A percentile compares a stretch with the other conserved stretches of the same genome.
These are phyloP conservation scores for Fusarium sp. DNA, from an alignment of 2,329 filamentous ascomycete species.

Conservation along the genomic window DNA sequence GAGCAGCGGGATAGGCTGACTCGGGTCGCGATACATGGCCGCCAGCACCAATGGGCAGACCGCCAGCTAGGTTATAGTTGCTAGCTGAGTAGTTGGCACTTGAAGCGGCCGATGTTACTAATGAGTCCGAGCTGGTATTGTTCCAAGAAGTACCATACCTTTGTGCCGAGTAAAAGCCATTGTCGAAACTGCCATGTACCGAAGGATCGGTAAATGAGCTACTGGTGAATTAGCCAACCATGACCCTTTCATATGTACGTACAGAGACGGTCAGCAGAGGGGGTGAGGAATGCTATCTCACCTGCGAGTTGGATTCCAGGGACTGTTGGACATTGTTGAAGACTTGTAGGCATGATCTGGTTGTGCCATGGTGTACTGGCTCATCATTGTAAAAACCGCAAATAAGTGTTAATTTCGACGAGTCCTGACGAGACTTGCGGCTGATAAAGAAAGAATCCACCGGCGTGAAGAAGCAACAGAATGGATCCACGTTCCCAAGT, in stretches of 20 bases:
- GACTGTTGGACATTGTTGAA: constrained; percentile 56
- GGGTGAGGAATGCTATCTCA: constrained; percentile 50
- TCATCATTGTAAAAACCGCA: constrained; percentile 46
- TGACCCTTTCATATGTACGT: neutral
- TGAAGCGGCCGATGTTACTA: constrained; percentile 49
- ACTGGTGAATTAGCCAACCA: constrained; percentile 40
- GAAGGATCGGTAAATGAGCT: constrained; percentile 47
- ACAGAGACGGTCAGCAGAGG: constrained; percentile 2
- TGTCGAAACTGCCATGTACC: constrained; percentile 49
- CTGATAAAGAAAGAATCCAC: constrained; percentile 46
- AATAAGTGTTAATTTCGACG: constrained; percentile 37
- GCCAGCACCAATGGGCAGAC: constrained; percentile 45
- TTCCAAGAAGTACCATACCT: constrained; percentile 48
- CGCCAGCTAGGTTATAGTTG: constrained; percentile 44
- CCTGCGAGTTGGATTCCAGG: constrained; percentile 63
- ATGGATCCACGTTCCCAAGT: constrained; percentile 12
- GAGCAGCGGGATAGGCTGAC: constrained; percentile 50
- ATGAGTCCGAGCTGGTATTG: constrained; percentile 26
- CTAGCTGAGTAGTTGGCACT: constrained; percentile 56
- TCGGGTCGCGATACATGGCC: constrained; percentile 53
- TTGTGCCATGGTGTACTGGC: constrained; percentile 56
- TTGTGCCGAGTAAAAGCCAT: constrained; percentile 49
- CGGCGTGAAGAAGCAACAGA: constrained; percentile 36
- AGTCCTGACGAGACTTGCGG: constrained; percentile 42
- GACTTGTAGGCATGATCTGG: constrained; percentile 59